Conservation (phyloP, 805 yeast species). For the Scheffersomyces stipitis region DNA sequence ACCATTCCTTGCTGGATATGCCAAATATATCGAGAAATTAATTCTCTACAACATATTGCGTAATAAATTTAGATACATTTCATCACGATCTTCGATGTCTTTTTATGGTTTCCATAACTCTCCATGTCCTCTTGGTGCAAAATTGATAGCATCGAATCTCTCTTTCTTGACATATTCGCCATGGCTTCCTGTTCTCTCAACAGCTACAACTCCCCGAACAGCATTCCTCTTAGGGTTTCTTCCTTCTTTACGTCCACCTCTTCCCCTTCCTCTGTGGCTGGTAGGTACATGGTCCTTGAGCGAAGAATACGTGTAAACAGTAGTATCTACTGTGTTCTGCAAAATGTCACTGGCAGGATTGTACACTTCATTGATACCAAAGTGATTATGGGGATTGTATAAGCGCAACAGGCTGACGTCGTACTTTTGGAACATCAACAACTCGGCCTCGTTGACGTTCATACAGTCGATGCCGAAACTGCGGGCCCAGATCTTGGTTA, state of each 20-base stretch:
- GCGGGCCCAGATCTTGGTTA: constrained; percentile 52
- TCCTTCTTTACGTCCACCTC: constrained; percentile 3
- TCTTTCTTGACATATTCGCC: constrained; percentile 41
- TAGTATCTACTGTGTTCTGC: constrained; percentile 35
- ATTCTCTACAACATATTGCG: too few species aligned
- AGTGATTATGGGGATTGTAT: constrained; percentile 28
- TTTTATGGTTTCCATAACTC: constrained; percentile 59
- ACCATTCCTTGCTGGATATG: too few species aligned
- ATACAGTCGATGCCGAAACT: constrained; percentile 55
- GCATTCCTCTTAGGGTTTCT: constrained; percentile 2
- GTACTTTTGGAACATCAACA: constrained; percentile 34
- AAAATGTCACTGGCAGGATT: constrained; percentile 22
- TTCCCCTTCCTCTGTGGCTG: constrained; percentile 8
- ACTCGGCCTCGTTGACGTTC: constrained; percentile 52
- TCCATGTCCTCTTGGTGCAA: constrained; percentile 63
- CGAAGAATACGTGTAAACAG: constrained; percentile 22
- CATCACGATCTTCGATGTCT: too few species aligned
- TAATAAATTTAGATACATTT: too few species aligned
- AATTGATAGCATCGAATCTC: constrained; percentile 46
- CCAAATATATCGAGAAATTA: too few species aligned
- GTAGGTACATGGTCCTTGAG: constrained; percentile 1
- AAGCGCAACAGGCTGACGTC: constrained; percentile 29
- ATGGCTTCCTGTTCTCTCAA: constrained; percentile 9
- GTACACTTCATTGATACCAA: constrained; percentile 20
- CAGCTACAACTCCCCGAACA: constrained; percentile 11